Evolutionary conservation across 2,329 filamentous ascomycete species (phyloP).

Genomic region (Penicillium sp.): DNA sequence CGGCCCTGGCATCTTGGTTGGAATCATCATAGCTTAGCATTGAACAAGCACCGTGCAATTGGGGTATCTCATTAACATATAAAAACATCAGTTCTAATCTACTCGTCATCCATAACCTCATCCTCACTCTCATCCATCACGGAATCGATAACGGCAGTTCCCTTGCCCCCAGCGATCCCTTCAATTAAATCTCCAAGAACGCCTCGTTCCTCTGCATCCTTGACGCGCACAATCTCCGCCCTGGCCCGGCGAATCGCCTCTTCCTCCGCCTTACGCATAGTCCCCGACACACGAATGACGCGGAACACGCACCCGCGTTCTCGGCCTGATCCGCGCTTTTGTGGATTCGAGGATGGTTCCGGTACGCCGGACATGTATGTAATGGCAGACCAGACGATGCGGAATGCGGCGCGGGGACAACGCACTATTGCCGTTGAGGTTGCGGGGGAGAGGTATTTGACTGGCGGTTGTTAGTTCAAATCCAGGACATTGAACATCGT

Average conservation of each 20-base stretch:
- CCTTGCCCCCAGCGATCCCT: conserved; percentile 24
- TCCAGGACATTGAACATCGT: background rate
- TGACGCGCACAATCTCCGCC: conserved; percentile 68
- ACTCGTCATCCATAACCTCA: conserved; percentile 40
- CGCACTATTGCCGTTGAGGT: conserved; percentile 92
- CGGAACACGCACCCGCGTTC: conserved; percentile 70
- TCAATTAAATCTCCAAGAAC: conserved; percentile 44
- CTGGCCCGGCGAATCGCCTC: conserved; percentile 81
- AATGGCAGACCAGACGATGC: conserved; percentile 86
- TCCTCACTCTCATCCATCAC: conserved; percentile 52
- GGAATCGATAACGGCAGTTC: conserved; percentile 44
- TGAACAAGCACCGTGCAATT: conserved; percentile 17
- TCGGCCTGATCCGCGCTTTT: conserved; percentile 21
- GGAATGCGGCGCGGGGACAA: conserved; percentile 78
- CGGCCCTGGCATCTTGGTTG: background rate
- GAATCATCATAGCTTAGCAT: background rate
- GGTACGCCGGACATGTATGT: conserved; percentile 76
- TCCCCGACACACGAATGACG: conserved; percentile 86
- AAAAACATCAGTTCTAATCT: background rate
- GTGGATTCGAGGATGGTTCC: conserved; percentile 29
- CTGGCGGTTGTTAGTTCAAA: conserved; percentile 47
- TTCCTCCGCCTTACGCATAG: conserved; percentile 88
- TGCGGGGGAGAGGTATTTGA: conserved; percentile 90
- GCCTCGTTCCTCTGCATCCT: conserved; percentile 51
- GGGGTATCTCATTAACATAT: conserved; percentile 12